Evolutionary conservation across 2,329 filamentous ascomycete species (phyloP).

Genomic region (Aspergillus texensis): DNA sequence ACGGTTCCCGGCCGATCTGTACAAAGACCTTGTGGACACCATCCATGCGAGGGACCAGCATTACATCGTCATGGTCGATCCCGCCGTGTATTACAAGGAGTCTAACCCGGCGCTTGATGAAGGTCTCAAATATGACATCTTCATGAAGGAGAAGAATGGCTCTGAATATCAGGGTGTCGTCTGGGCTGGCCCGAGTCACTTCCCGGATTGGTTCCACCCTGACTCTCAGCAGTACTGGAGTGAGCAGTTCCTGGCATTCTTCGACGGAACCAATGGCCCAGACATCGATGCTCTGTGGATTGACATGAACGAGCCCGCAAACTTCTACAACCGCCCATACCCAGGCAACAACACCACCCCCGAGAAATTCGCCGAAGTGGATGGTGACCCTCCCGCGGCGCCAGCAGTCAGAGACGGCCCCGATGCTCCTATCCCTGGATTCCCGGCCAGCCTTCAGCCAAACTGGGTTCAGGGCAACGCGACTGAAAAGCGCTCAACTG

Average conservation of each 20-base stretch:
- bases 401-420: neutral
- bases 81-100: slow-evolving; percentile 39
- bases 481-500: neutral
- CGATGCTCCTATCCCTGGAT: neutral
- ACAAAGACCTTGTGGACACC: slow-evolving; percentile 67
- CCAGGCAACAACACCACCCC: neutral
- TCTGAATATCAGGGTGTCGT: slow-evolving; percentile 61
- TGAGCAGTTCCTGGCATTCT: slow-evolving; percentile 67
- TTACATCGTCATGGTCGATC: slow-evolving; percentile 77
- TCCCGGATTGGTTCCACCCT: slow-evolving; percentile 76
- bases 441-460: neutral
- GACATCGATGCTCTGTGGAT: slow-evolving; percentile 80
- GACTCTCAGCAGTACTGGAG: slow-evolving; percentile 70
- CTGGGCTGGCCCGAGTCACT: slow-evolving; percentile 75
- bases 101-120: neutral
- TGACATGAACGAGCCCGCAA: slow-evolving; percentile 65
- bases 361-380: neutral
- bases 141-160: neutral
- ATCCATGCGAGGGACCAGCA: slow-evolving; percentile 69
- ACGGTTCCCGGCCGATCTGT: slow-evolving; percentile 43
- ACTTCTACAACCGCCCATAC: slow-evolving; percentile 33
- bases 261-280: slow-evolving; percentile 53
- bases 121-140: neutral
- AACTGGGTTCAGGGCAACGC: neutral
- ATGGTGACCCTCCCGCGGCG: neutral